Evolutionary conservation across 2,329 filamentous ascomycete genomes (phyloP).

Genomic region (Microsporum audouinii): DNA sequence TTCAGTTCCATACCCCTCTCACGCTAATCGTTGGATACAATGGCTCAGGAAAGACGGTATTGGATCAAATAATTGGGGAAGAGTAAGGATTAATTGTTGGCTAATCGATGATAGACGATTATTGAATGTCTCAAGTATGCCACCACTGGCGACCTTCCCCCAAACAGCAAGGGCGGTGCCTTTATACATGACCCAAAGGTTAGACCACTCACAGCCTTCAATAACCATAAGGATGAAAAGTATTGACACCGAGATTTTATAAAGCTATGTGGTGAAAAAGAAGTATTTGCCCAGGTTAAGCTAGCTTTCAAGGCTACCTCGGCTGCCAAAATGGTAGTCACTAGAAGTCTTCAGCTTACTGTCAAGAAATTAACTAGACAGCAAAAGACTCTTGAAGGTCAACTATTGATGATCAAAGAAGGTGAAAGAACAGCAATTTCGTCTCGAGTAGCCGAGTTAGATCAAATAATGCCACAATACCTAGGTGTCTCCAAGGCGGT

Average conservation of each 20-base stretch:
- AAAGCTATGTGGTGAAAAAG: conserved; percentile 68
- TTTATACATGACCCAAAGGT: conserved; percentile 97
- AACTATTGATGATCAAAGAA: conserved; percentile 61
- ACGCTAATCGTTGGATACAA: conserved; percentile 96
- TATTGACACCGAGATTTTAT: conserved; percentile 2
- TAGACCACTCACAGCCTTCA: conserved; percentile 9
- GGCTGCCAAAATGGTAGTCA: conserved; percentile 68
- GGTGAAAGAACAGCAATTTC: conserved; percentile 72
- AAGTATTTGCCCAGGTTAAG: conserved; percentile 84
- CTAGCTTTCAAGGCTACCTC: conserved; percentile 72
- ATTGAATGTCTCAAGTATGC: conserved; percentile 98
- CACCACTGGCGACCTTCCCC: conserved; percentile 84
- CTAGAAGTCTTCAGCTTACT: conserved; percentile 71
- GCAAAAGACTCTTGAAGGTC: conserved; percentile 75
- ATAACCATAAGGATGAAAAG: neutral
- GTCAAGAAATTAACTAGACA: conserved; percentile 68
- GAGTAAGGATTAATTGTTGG: neutral
- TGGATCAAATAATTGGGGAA: conserved; percentile 9
- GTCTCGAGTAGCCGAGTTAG: conserved; percentile 67
- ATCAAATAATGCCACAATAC: conserved; percentile 71
- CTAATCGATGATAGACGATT: conserved; percentile 52
- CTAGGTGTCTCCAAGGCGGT: conserved; percentile 84
- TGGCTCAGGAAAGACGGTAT: conserved; percentile 83
- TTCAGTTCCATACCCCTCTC: conserved; percentile 78
- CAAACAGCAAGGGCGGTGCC: conserved; percentile 77